phyloP scores from a whole-genome alignment of 257 asterid species.

The Galeopsis tetrahit region DNA sequence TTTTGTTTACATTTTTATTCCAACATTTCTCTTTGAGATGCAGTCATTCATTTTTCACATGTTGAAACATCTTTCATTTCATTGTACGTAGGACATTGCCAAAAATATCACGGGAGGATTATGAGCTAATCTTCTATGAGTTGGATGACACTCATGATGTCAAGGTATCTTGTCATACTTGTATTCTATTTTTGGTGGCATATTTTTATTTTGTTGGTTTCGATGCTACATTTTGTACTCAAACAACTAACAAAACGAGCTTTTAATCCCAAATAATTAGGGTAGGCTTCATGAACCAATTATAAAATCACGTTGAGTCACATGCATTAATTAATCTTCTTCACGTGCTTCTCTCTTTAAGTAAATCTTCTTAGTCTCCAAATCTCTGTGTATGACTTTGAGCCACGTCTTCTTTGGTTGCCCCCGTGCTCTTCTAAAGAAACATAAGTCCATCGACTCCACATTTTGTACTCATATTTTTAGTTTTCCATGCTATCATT shows the following conservation, averaged over 20 bases:
- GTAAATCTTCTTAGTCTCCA: too few relatives aligned
- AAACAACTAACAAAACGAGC: too few relatives aligned
- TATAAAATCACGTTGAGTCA: too few relatives aligned
- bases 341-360: too few relatives aligned
- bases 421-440: too few relatives aligned
- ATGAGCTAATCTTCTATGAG: conserved; percentile 81
- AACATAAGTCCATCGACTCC: background rate
- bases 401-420: too few relatives aligned
- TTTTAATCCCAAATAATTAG: too few relatives aligned
- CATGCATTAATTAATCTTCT: too few relatives aligned
- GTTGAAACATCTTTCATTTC: conserved; percentile 30
- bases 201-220: conserved; percentile 16
- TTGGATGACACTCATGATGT: conserved; percentile 92
- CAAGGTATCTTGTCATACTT: conserved; percentile 58
- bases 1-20: conserved; percentile 23
- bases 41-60: conserved; percentile 21
- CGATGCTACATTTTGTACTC: background rate
- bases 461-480: background rate
- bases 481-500: conserved; percentile 7
- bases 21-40: conserved; percentile 15
- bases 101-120: conserved; percentile 88
- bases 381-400: too few relatives aligned
- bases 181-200: conserved; percentile 18
- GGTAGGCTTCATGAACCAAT: too few relatives aligned
- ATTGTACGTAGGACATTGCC: conserved; percentile 76